phyloP scores from a whole-genome alignment of 176 grass and related monocot genomes.

The Zea luxurians region DNA sequence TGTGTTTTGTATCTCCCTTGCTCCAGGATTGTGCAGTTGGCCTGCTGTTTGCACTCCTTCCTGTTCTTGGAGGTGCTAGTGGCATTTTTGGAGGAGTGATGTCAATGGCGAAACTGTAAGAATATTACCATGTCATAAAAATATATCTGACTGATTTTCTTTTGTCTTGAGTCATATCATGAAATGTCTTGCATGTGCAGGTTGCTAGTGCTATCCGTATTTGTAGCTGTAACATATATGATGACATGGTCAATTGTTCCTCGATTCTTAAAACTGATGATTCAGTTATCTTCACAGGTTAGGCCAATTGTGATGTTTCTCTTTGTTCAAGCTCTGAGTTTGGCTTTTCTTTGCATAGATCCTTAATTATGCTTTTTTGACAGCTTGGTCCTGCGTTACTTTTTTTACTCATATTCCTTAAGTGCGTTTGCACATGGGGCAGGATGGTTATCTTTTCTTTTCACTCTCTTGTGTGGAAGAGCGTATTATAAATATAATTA shows the following conservation, averaged over 20 bases:
- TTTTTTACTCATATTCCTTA: slow-evolving; percentile 4
- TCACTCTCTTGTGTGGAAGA: not conserved
- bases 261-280: slow-evolving; percentile 96
- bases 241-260: slow-evolving; percentile 98
- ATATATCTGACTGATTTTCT: slow-evolving; percentile 10
- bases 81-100: slow-evolving; percentile 89
- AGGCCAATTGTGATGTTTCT: slow-evolving; percentile 39
- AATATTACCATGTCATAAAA: slow-evolving; percentile 3
- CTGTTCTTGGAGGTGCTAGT: slow-evolving; percentile 83
- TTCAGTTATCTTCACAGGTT: slow-evolving; percentile 96
- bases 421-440: not conserved
- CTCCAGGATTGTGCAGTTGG: slow-evolving; percentile 98
- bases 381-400: not conserved
- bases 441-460: not conserved
- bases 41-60: slow-evolving; percentile 92
- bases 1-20: slow-evolving; percentile 25
- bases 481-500: not conserved
- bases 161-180: slow-evolving; percentile 21
- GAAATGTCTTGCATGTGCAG: slow-evolving; percentile 60
- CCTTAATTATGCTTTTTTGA: slow-evolving; percentile 32
- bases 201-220: slow-evolving; percentile 84
- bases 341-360: slow-evolving; percentile 15
- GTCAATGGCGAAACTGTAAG: slow-evolving; percentile 93
- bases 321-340: slow-evolving; percentile 24
- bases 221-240: slow-evolving; percentile 71